Evolutionary conservation across 352 stramenopile genomes (phyloP), one percentile per base, ranked within the genome.

Genomic region (Blastocystis sp.): DNA sequence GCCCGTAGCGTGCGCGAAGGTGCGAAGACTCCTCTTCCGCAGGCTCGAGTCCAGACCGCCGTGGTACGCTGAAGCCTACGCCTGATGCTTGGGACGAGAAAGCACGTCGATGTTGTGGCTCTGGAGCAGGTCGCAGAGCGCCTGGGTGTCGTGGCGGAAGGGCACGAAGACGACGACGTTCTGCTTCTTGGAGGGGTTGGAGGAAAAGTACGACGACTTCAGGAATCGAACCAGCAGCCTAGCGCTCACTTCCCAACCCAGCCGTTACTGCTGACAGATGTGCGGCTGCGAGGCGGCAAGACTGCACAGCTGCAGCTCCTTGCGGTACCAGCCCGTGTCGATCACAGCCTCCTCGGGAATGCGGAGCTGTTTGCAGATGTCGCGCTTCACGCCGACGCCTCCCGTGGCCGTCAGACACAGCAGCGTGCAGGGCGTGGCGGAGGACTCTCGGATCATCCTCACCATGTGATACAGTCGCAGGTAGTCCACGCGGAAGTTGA

Each of bases 361-460:
- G 24, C 19, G 19, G 3, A 85, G 35, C 33, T 85, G 74, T n/a
- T 55, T 3, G 33, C 74, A 66, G 31, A 85, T 85, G 35, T 91
- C 59, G 45, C 66, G 19, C 82, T 51, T 45, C 29, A 90, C 39
- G 24, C 77, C 62, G 63, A 62, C 76, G 41, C 77, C 62, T 21
- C 70, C 71, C 29, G 89, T 90, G 12, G 76, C 78, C 10, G 78
- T 65, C 3, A 62, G 39, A 24, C 76, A 70, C 41, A 91, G 61
- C 29, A 91, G 50, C n/a, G 69, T 70, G n/a, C 74, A 85, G 19
- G n/a, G 21, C 24, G 51, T 24, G 24, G 19, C 24, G 39, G 31
- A 35, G 39, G 41, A 41, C 61, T 91, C 62, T 19, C 78, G 33
- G 10, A 91, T 80, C 50, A 96, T 95, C 3, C 93, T 94, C 29